These are phyloP conservation scores for Saccharomyces pastorianus DNA, from an alignment of 1,139 yeast species.

Conservation along the genomic window DNA sequence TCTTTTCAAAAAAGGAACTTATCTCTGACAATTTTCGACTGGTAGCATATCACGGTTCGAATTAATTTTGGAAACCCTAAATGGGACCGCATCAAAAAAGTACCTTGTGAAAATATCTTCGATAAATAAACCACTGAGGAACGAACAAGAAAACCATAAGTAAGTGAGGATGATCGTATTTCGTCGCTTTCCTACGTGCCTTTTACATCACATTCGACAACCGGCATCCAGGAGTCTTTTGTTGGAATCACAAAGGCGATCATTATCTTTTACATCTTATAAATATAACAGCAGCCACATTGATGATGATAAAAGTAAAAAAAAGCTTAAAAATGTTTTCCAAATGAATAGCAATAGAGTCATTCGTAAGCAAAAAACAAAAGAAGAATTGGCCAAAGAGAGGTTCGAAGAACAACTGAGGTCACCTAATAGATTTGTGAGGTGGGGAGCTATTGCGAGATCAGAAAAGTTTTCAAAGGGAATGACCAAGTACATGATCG, in stretches of 20 bases:
- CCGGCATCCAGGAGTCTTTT: not conserved
- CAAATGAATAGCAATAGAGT: constrained; percentile 16
- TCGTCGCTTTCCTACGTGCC: not conserved
- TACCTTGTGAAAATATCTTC: not conserved
- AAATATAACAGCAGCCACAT: not conserved
- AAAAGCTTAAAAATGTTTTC: not conserved
- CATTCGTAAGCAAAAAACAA: constrained; percentile 26
- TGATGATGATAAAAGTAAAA: not conserved
- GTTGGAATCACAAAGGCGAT: not conserved
- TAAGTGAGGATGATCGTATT: not conserved
- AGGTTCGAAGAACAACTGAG: constrained; percentile 30
- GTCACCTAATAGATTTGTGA: constrained; percentile 29
- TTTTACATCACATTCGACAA: not conserved
- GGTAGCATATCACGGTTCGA: not conserved
- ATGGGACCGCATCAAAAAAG: not conserved
- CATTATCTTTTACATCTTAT: not conserved
- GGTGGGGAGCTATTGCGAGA: constrained; percentile 43
- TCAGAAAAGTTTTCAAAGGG: constrained; percentile 40
- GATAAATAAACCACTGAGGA: not conserved
- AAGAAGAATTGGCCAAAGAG: constrained; percentile 29
- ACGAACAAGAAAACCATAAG: not conserved
- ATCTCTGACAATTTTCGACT: not conserved
- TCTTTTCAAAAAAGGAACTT: not conserved
- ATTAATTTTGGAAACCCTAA: not conserved
- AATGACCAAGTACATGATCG: constrained; percentile 48